Evolutionary conservation across 306 rosid species (phyloP).

Genomic region (Malus fusca): DNA sequence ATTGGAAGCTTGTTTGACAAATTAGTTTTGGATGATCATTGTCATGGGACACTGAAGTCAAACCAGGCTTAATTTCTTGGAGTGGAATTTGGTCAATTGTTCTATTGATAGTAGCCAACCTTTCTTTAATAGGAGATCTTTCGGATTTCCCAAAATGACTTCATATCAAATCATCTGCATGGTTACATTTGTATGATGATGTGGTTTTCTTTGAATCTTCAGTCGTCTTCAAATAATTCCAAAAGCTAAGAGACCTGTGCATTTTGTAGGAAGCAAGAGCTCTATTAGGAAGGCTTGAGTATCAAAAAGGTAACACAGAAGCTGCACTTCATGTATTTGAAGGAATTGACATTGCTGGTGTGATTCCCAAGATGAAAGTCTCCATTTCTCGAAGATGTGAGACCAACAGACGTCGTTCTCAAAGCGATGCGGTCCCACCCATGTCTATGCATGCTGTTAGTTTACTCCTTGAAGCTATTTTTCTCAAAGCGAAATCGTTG

Average conservation of each 20-base stretch:
- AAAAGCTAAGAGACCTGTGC: constrained; percentile 12
- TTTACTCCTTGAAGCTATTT: constrained; percentile 82
- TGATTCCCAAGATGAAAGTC: constrained; percentile 58
- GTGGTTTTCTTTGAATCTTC: constrained; percentile 12
- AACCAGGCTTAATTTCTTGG: neutral
- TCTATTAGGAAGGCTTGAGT: constrained; percentile 86
- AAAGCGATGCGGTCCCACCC: constrained; percentile 47
- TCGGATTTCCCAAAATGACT: neutral
- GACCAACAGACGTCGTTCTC: constrained; percentile 42
- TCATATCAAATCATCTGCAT: neutral
- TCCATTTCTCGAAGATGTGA: constrained; percentile 62
- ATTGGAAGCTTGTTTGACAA: neutral
- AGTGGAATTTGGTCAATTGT: neutral
- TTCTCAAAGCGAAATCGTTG: constrained; percentile 77
- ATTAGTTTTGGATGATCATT: neutral
- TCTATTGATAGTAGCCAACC: neutral
- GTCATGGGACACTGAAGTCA: neutral
- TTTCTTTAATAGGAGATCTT: neutral
- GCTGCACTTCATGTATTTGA: constrained; percentile 94
- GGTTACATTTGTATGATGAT: neutral
- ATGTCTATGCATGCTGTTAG: constrained; percentile 91
- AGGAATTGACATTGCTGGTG: constrained; percentile 79
- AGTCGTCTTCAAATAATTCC: neutral
- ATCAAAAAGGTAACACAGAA: constrained; percentile 75
- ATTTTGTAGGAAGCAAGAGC: constrained; percentile 86